Evolutionary conservation across 169 alveolate species (phyloP).

Genomic region (Cytauxzoon felis): DNA sequence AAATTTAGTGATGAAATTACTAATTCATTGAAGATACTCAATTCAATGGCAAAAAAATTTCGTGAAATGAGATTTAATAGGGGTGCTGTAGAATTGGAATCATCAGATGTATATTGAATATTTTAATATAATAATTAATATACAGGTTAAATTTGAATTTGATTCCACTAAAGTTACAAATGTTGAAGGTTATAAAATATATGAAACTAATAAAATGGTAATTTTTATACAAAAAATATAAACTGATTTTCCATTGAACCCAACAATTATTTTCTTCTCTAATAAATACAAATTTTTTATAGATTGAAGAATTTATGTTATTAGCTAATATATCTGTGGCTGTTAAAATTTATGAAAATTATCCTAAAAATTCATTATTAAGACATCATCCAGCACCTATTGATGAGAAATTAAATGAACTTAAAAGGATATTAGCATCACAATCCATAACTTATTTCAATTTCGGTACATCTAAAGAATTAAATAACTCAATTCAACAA

Average conservation of each 20-base stretch:
- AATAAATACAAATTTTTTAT: not conserved
- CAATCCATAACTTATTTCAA: constrained; percentile 31
- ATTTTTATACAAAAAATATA: too few relatives aligned
- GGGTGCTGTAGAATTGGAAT: constrained; percentile 94
- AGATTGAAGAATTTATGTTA: constrained; percentile 98
- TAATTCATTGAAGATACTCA: constrained; percentile 78
- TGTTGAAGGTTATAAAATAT: constrained; percentile 66
- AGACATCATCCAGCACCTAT: constrained; percentile 95
- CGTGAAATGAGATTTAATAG: constrained; percentile 84
- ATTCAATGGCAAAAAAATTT: constrained; percentile 80
- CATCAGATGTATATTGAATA: constrained; percentile 83
- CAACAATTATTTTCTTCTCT: not conserved
- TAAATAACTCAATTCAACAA: constrained; percentile 84
- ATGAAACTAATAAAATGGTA: constrained; percentile 75
- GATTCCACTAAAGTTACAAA: constrained; percentile 75
- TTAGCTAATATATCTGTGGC: constrained; percentile 98
- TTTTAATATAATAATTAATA: constrained; percentile 27
- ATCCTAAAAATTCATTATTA: constrained; percentile 88
- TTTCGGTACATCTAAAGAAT: constrained; percentile 81
- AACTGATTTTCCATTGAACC: too few relatives aligned
- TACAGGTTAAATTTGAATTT: constrained; percentile 80
- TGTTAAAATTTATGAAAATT: constrained; percentile 77
- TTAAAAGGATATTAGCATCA: constrained; percentile 73
- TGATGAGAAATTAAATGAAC: constrained; percentile 86
- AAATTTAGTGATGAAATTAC: constrained; percentile 66